Evolutionary conservation across 495 filamentous ascomycete genomes (phyloP), one percentile per base, ranked within the genome.

Genomic region (Pyronema domesticum): DNA sequence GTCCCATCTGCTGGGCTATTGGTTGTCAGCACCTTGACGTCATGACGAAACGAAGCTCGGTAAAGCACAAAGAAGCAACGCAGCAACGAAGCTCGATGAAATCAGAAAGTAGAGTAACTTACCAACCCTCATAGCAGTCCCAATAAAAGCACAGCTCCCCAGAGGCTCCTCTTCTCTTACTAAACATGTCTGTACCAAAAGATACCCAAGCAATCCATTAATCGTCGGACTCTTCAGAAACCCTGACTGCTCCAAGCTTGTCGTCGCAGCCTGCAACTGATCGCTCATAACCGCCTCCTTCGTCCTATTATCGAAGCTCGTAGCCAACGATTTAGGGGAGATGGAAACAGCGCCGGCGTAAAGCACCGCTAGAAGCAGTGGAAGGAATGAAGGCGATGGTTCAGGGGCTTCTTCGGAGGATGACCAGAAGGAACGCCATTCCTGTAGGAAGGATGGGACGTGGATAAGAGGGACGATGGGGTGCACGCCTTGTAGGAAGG

Each of bases 1-100:
- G 70, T 0, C 81, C 81, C 79, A 85, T 81, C 15, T 77, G 80
- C 55, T 84, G 80, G 0, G 81, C 81, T n/a, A 82, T 76, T 58
- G 78, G 72, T 13, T 18, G 17, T 50, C 11, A 36, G 47, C 6
- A 40, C 15, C 11, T 39, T 6, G 50, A 17, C 23, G 23, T 30
- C 23, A 30, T 30, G 2, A 5, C 2, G 5, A 30, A 30, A 1
- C 23, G 23, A 5, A 30, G 23, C 23, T 30, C 23, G 23, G 5
- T 30, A 30, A 30, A 13, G 34, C 47, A 35, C 47, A 19, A 47
- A 30, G 3, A 33, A 36, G 14, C 35, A 35, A 53, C 23, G 3
- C 23, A 3, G 13, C n/a, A n/a, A 36, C 48, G 35, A n/a, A 34
- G 7, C 50, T 17, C 39, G 14, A 18, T 10, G 37, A 30, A 8